Evolutionary conservation across 371 early-diverging fungal species (phyloP).

Genomic region (Sporodiniella umbellata): DNA sequence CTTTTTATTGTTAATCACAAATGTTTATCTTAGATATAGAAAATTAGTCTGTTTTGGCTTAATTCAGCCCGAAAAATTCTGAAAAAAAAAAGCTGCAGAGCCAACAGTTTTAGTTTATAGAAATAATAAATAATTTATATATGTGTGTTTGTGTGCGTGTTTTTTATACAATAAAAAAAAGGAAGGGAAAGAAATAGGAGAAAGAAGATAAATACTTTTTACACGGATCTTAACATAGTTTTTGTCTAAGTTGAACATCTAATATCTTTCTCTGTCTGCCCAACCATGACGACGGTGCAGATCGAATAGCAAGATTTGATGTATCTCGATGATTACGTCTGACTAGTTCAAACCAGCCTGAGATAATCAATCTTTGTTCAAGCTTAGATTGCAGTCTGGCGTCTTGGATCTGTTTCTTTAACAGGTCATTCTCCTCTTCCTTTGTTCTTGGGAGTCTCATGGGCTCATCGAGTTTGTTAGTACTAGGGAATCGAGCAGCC

Average conservation of each 20-base stretch:
- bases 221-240: slow-evolving; percentile 42
- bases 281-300: slow-evolving; percentile 71
- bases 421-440: slow-evolving; percentile 71
- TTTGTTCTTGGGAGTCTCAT: slow-evolving; percentile 40
- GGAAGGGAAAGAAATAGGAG: too few relatives aligned
- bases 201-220: too few relatives aligned
- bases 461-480: slow-evolving; percentile 26
- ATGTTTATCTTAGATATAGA: too few relatives aligned
- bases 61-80: too few relatives aligned
- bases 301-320: slow-evolving; percentile 44
- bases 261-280: slow-evolving; percentile 66
- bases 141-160: too few relatives aligned
- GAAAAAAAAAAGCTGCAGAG: too few relatives aligned
- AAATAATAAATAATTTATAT: too few relatives aligned
- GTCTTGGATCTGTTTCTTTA: slow-evolving; percentile 68
- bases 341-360: slow-evolving; percentile 74
- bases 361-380: slow-evolving; percentile 72
- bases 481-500: slow-evolving; percentile 30
- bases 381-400: slow-evolving; percentile 58
- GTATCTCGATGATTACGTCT: slow-evolving; percentile 55
- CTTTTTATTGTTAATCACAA: too few relatives aligned
- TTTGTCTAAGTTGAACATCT: slow-evolving; percentile 58
- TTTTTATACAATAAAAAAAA: too few relatives aligned
- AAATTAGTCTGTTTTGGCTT: too few relatives aligned
- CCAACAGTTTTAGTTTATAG: too few relatives aligned